Percentiles rank a stretch among this genome's conserved stretches.
Conservation (phyloP, 108 stramenopile genomes). For the Conticribra guillardii region DNA sequence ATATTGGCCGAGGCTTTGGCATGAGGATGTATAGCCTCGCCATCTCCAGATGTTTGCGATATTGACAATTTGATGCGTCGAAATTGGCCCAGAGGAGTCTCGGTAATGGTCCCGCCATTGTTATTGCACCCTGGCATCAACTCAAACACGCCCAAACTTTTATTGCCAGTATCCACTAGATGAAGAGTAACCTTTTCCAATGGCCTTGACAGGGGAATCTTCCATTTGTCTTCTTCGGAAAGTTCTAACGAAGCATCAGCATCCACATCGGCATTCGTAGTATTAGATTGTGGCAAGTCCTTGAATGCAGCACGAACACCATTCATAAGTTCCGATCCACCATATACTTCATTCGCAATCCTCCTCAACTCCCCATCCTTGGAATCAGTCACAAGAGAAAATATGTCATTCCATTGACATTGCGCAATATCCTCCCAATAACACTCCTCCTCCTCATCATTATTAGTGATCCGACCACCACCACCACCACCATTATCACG, state of each 20-base stretch:
- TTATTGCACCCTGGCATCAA: constrained; percentile 8
- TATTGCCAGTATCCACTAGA: not conserved
- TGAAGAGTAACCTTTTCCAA: constrained; percentile 22
- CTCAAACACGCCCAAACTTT: constrained; percentile 6
- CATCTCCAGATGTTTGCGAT: constrained; percentile 4
- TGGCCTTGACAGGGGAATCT: constrained; percentile 3
- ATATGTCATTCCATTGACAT: constrained; percentile 44
- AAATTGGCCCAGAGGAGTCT: constrained; percentile 33
- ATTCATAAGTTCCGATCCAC: constrained; percentile 23
- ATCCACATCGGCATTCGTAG: not conserved
- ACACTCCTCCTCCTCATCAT: not conserved
- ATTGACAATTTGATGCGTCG: constrained; percentile 23
- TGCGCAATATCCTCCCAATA: constrained; percentile 26
- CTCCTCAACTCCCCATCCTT: constrained; percentile 42
- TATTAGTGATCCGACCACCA: not conserved
- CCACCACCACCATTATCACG: too few species aligned
- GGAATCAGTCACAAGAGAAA: constrained; percentile 43
- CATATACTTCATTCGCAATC: constrained; percentile 41
- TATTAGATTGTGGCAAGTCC: not conserved
- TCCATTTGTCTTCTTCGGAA: constrained; percentile 4
- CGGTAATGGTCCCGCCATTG: constrained; percentile 10
- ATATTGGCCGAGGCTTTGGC: constrained; percentile 20
- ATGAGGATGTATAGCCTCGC: constrained; percentile 32
- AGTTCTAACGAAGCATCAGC: not conserved
- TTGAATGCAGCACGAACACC: not conserved